Conservation (phyloP, 371 early-diverging fungal genomes). For the Mucor circinelloides region DNA sequence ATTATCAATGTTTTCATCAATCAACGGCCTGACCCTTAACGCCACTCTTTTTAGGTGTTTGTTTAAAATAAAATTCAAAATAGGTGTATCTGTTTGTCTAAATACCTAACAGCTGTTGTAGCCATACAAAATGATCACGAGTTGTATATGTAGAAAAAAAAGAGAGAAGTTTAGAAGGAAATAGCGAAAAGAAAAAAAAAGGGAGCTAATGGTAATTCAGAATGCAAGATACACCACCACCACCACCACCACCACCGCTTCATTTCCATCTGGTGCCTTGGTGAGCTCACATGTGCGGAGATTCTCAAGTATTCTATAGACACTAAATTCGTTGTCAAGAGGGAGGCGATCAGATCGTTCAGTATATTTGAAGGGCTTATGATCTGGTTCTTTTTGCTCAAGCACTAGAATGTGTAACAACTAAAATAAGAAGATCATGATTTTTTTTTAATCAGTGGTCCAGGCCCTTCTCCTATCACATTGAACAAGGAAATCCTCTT, state of each 20-base stretch:
- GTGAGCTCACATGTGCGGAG: not conserved
- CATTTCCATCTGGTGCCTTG: too few species aligned
- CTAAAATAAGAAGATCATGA: not conserved
- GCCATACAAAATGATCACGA: conserved; percentile 19
- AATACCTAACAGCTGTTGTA: conserved; percentile 27
- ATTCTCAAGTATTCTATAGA: not conserved
- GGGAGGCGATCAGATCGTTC: not conserved
- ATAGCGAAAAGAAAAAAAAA: not conserved
- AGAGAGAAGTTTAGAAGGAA: conserved; percentile 6
- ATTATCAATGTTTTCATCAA: conserved; percentile 47
- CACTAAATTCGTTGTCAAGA: not conserved
- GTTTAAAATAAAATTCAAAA: not conserved
- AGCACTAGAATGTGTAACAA: conserved; percentile 2
- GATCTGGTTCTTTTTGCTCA: not conserved
- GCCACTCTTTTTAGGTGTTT: conserved; percentile 43
- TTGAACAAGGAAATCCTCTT: not conserved
- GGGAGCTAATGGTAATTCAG: not conserved
- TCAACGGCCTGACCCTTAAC: conserved; percentile 74
- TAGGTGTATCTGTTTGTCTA: not conserved
- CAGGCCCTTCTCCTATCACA: conserved; percentile 4
- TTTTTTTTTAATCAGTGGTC: conserved; percentile 2
- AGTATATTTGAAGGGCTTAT: not conserved
- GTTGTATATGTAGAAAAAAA: conserved; percentile 2
- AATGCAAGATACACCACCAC: not conserved
- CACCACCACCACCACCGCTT: too few species aligned